Base-by-base conservation (phyloP, 2,329 filamentous ascomycete species). In the Fusarium irregulare region DNA sequence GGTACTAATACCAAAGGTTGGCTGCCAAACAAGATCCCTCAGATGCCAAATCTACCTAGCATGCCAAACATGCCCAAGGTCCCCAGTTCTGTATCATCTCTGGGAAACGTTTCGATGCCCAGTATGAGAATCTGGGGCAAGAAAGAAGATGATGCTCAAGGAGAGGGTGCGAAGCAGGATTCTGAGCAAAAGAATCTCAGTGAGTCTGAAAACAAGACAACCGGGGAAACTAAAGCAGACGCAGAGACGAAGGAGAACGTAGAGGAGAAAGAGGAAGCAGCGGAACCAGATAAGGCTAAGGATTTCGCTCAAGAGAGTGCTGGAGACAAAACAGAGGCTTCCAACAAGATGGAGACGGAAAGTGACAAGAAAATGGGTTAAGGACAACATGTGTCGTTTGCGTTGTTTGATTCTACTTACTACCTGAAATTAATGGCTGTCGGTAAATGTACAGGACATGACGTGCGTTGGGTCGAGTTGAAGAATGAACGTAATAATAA, bases 1-100 rank as follows among this genome's bases (percentile, higher is more conserved):
- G 83, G 85, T 5, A 82, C 82, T 6, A 71, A 71, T 2, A 78
- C 85, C 6, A 82, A 79, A 55, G 82, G 82, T 0, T 86, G 82
- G 73, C 78, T 84, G 46, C 85, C 84, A 6, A 78, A 77, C 54
- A 85, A 80, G 70, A 77, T 80, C 59, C 79, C 79, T 3, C 72
- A 66, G 21, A 79, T 82, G 68, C 80, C 80, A 12, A 65, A 45
- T 6, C 68, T 82, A 23, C 80, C 80, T 3, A 66, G 55, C 6
- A 77, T 78, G 50, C 80, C 80, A 2, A 63, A 46, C 1, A 76
- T 78, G 65, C 76, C 78, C 16, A 73, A 69, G 46, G 73, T 79
- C 2, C 72, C 72, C 1, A 48, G 55, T 64, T 73, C 77, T 0
- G 75, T 79, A 1, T 79, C 77, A 0, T 78, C 77, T 0, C 46